Evolutionary conservation across 2,329 filamentous ascomycete genomes (phyloP), one percentile per base, ranked within the genome.

Genomic region (Arachnopeziza araneosa): DNA sequence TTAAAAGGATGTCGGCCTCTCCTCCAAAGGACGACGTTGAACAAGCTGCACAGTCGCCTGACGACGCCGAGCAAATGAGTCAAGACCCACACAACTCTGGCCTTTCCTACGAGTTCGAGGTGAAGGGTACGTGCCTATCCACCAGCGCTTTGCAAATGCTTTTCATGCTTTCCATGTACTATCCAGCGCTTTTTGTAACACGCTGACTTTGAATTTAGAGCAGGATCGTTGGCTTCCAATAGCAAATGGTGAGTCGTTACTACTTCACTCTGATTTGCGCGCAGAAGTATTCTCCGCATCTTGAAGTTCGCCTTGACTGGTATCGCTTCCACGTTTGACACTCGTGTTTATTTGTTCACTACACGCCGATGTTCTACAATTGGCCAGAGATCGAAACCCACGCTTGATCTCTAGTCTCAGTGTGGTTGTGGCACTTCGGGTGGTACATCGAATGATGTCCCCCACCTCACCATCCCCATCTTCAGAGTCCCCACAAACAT

Each of bases 151-250:
- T 44, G 26, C 24, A 54, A 26, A 54, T 50, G 26, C 48, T 55
- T 44, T 50, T 54, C 22, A 51, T 56, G 32, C 54, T 60, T 30
- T 54, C 50, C 26, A 51, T 23, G 53, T 61, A 56, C 50, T 24
- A 22, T 48, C 23, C 26, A 30, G 23, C 52, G 50, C 48, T 24
- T 50, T 55, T 51, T 56, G 60, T 62, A 51, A 32, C 36, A 52
- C 58, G 50, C 59, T 61, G 55, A 61, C 55, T 54, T 56, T 53
- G 6, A 23, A 48, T 53, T 53, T 98, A 83, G 95, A 99, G 79
- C 95, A 99, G 79, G 95, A 99, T 79, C 84, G 95, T 83, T 99
- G 95, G 95, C 85, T 99, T 76, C 95, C 95, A 76, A 99, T 99
- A 85, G 95, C 95, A 80, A 99, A 99, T 92, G 95, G 95, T 99